Percentiles rank a stretch among this genome's conserved stretches.
Evolutionary conservation across 352 stramenopile species (phyloP).

Genomic region (Blastocystis sp.): DNA sequence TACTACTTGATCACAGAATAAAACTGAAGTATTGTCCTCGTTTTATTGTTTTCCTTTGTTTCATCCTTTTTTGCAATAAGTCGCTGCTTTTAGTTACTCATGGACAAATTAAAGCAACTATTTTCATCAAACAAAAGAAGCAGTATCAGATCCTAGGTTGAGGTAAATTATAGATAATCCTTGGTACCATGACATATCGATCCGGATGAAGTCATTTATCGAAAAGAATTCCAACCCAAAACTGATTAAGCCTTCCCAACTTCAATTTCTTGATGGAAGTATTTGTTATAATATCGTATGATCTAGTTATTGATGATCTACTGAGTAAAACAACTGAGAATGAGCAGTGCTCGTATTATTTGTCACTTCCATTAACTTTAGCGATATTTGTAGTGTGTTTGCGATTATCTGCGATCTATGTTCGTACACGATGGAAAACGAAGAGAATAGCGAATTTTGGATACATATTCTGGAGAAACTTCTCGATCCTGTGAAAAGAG

Average conservation of each 20-base stretch:
- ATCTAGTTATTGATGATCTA: not conserved
- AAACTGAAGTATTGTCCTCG: too few relatives aligned
- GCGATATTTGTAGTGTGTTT: not conserved
- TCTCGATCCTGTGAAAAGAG: not conserved
- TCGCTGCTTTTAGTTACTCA: too few relatives aligned
- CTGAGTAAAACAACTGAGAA: not conserved
- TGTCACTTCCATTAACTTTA: not conserved
- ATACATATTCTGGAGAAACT: not conserved
- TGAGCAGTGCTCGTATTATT: not conserved
- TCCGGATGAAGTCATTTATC: not conserved
- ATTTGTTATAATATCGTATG: not conserved
- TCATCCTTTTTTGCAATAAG: too few relatives aligned
- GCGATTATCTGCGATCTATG: not conserved
- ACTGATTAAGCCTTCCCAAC: not conserved
- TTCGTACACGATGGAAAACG: not conserved
- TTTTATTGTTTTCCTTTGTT: too few relatives aligned
- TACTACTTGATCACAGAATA: too few relatives aligned
- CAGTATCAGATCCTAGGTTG: not conserved
- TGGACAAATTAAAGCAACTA: not conserved
- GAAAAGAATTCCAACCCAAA: not conserved
- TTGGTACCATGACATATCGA: not conserved
- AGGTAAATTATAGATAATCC: not conserved
- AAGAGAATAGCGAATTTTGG: not conserved
- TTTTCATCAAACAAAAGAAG: not conserved
- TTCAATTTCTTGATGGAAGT: not conserved